A percentile compares a stretch with the other conserved stretches of the same genome.
Conservation (phyloP, 1,139 yeast genomes). For the Pneumocystis oryctolagi region DNA sequence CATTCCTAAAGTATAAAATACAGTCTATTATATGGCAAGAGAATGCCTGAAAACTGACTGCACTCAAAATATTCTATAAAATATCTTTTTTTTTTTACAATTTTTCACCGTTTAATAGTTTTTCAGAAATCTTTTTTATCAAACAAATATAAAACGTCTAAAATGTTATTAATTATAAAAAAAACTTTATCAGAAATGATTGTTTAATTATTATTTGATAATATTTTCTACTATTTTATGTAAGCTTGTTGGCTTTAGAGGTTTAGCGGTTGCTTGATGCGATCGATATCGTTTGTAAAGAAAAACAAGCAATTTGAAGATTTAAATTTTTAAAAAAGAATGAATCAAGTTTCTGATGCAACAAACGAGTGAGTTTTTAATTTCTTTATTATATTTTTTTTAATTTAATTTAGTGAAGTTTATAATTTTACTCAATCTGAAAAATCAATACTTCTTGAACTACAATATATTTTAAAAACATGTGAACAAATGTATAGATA, state of each 20-base stretch:
- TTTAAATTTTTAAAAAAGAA: background rate
- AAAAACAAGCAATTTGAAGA: background rate
- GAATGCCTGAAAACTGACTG: background rate
- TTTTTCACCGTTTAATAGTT: background rate
- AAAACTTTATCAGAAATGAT: too few species aligned
- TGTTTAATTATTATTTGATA: background rate
- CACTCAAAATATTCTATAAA: background rate
- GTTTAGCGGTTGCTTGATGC: too few species aligned
- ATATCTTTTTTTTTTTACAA: too few species aligned
- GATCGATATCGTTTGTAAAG: background rate
- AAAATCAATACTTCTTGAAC: background rate
- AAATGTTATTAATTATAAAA: too few species aligned
- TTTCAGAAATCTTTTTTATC: background rate
- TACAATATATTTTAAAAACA: constrained; percentile 2
- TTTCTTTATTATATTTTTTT: background rate
- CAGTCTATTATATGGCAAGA: background rate
- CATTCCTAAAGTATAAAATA: background rate
- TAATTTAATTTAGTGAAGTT: background rate
- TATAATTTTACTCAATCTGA: background rate
- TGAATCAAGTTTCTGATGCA: background rate
- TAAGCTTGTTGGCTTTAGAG: background rate
- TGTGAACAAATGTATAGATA: constrained; percentile 2
- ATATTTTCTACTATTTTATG: too few species aligned
- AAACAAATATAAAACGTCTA: background rate
- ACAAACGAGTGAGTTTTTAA: background rate